Base-by-base conservation (phyloP, 345 rosid genomes). In the Carallia pectinifolia region DNA sequence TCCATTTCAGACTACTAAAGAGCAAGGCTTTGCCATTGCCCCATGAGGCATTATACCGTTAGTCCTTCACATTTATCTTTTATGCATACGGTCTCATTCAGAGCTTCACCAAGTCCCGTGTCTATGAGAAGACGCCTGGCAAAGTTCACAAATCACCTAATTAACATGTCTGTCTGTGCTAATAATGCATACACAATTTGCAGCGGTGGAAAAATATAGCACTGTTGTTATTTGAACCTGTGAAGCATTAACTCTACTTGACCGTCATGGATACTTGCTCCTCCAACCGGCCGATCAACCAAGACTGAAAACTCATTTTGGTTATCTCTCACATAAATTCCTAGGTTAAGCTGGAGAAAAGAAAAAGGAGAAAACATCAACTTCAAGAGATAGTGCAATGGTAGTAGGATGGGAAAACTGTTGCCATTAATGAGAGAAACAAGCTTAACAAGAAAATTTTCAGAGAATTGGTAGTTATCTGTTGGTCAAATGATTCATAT, bases 181-280 rank as follows among this genome's bases (percentile, higher is more conserved):
- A 0, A 33, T 33, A 33, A 33, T 33, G 34, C 34, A 4, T 33
- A 33, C 34, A 33, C 4, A 33, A 33, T 33, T 33, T 33, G 34
- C 34, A 33, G 4, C 1, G 4, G 2, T 33, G 34, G 34, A 33
- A 4, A 33, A 33, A 33, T 33, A 58, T 27, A 44, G 39, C 0
- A 29, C 62, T 34, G 17, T 15, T 19, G 60, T 29, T 54, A 39
- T 69, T 34, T 16, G 61, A 64, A 89, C 96, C 98, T 90, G 77
- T 89, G 97, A 76, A 93, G 93, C 98, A 93, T 93, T 53, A 93
- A 55, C 69, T 93, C 98, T 73, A 90, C 39, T 81, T 93, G 85
- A 68, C 96, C 98, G 69, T 93, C 97, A 27, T 75, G 48, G 30
- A 90, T 83, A 69, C 97, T 93, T 66, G 87, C 83, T 77, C 96